Percentiles rank a stretch among this genome's conserved stretches.
Conservation (phyloP, 805 yeast species). For the Nakazawaea molendinolei region DNA sequence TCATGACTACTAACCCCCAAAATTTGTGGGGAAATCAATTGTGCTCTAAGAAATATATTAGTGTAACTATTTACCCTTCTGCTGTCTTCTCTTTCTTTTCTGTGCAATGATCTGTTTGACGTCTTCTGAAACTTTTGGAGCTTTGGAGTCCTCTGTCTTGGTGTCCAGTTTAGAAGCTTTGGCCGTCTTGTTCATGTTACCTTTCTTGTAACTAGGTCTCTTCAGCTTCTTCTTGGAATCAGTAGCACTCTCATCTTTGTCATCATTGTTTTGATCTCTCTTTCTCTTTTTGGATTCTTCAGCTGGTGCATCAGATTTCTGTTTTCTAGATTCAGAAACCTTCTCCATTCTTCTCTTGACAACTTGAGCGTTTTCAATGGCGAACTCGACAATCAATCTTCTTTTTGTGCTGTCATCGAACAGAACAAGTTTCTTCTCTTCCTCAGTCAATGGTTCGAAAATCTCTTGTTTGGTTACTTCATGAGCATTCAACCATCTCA, state of each 20-base stretch:
- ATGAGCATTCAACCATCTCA: slow-evolving; percentile 95
- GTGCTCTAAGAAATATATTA: background rate
- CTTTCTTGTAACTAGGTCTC: slow-evolving; percentile 28
- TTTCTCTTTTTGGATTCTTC: slow-evolving; percentile 11
- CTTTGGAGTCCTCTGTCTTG: slow-evolving; percentile 16
- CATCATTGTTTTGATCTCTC: slow-evolving; percentile 14
- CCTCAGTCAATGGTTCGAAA: slow-evolving; percentile 60
- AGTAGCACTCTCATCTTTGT: slow-evolving; percentile 15
- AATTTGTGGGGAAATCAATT: too few species aligned
- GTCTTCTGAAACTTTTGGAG: slow-evolving; percentile 36
- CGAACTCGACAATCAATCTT: slow-evolving; percentile 88
- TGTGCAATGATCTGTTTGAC: slow-evolving; percentile 59
- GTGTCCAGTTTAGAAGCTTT: slow-evolving; percentile 14
- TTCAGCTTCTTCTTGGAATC: slow-evolving; percentile 21
- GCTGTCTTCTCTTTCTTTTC: slow-evolving; percentile 61
- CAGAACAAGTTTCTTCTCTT: slow-evolving; percentile 51
- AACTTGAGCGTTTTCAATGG: slow-evolving; percentile 91
- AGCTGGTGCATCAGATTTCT: slow-evolving; percentile 18
- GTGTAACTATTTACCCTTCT: slow-evolving; percentile 22
- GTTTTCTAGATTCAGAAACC: slow-evolving; percentile 35
- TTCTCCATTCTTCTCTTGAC: slow-evolving; percentile 83
- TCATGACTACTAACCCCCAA: too few species aligned
- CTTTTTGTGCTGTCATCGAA: slow-evolving; percentile 55
- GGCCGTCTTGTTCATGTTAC: slow-evolving; percentile 37
- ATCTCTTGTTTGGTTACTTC: slow-evolving; percentile 70